Conservation (phyloP, 2,329 filamentous ascomycete genomes). For the Fusarium anguioides region DNA sequence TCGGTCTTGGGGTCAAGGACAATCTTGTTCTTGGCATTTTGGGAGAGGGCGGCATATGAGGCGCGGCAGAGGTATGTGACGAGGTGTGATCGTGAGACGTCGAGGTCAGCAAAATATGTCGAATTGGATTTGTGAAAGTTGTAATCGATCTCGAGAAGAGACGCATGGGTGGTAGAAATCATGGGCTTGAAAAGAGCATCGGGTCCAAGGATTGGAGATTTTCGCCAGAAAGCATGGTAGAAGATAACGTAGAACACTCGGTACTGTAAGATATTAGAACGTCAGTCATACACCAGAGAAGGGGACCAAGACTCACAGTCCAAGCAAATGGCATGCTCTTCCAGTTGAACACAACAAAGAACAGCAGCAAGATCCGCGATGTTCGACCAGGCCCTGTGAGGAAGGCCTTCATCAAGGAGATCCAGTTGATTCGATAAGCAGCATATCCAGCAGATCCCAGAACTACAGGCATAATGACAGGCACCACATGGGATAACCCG, state of each 20-base stretch:
- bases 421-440: conserved; percentile 58
- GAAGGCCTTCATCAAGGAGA: conserved; percentile 54
- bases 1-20: conserved; percentile 62
- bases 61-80: conserved; percentile 74
- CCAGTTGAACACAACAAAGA: conserved; percentile 72
- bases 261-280: conserved; percentile 53
- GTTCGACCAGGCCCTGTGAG: conserved; percentile 65
- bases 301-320: conserved; percentile 68
- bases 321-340: conserved; percentile 81
- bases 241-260: conserved; percentile 69
- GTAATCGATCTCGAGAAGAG: conserved; percentile 84
- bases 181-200: conserved; percentile 79
- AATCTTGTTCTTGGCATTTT: conserved; percentile 62
- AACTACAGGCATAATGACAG: conserved; percentile 56
- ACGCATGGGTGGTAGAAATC: conserved; percentile 73
- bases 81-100: conserved; percentile 83
- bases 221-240: conserved; percentile 63
- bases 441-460: conserved; percentile 60
- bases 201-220: conserved; percentile 62
- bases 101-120: conserved; percentile 89
- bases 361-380: conserved; percentile 63
- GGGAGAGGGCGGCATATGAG: conserved; percentile 63
- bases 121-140: conserved; percentile 86
- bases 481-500: conserved; percentile 49
- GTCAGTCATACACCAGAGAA: background rate